Evolutionary conservation across 768 basidiomycete genomes (phyloP).

Genomic region (Boletus reticulatus): DNA sequence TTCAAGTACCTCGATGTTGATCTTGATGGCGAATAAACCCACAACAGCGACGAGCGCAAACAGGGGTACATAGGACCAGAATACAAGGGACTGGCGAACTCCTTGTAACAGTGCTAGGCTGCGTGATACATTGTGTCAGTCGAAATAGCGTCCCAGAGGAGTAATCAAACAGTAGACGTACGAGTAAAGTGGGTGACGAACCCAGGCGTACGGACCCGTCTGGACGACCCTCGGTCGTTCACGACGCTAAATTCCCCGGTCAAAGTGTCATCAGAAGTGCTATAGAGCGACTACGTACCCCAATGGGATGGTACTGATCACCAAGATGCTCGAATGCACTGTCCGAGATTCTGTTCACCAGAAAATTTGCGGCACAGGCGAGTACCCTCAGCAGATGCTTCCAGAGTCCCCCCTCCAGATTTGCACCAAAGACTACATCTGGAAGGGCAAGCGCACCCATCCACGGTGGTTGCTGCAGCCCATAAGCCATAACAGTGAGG

Average conservation of each 20-base stretch:
- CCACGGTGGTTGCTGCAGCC: slow-evolving; percentile 2
- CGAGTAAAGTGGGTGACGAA: slow-evolving; percentile 14
- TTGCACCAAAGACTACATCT: not conserved
- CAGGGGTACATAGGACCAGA: slow-evolving; percentile 12
- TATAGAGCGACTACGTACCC: not conserved
- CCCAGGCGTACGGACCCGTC: slow-evolving; percentile 14
- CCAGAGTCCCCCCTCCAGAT: not conserved
- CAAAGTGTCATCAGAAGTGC: no score
- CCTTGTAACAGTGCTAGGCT: slow-evolving; percentile 1
- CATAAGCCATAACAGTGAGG: not conserved
- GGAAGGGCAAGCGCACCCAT: not conserved
- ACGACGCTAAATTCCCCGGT: slow-evolving; percentile 2
- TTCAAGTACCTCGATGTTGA: slow-evolving; percentile 5
- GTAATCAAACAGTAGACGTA: not conserved
- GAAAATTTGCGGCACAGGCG: not conserved
- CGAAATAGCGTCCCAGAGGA: not conserved
- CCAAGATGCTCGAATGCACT: not conserved
- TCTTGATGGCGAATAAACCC: not conserved
- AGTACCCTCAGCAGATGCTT: not conserved
- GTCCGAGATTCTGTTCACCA: not conserved
- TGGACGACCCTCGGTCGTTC: slow-evolving; percentile 11
- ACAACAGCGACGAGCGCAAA: not conserved
- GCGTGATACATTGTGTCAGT: not conserved
- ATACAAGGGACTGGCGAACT: not conserved
- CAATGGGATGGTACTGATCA: slow-evolving; percentile 5